Evolutionary conservation across 2,329 filamentous ascomycete species (phyloP), one percentile per base, ranked within the genome.

Genomic region (Epichloe festucae): DNA sequence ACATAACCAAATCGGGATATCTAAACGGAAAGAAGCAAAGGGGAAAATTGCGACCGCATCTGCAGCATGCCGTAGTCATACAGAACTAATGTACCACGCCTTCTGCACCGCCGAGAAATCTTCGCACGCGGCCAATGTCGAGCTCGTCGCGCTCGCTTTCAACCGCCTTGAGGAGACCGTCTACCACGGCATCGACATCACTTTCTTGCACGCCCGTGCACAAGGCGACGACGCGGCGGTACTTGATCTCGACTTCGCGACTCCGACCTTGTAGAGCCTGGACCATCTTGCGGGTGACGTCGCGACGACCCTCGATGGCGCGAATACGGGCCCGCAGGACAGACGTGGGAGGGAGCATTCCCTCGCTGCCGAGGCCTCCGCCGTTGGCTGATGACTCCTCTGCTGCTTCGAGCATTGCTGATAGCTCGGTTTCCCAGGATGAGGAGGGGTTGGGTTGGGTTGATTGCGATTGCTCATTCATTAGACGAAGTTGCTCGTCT

Each of bases 241-340:
- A 96, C 67, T 93, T 89, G 57, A 85, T 75, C 62, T 95, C 91
- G 3, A 95, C 75, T 50, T 95, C 89, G 4, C 82, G 84, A 59
- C 88, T 91, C 54, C 87, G 82, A 34, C 84, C 83, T 64, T 88
- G 84, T 8, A 98, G 76, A 5, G 78, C 78, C 17, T 78, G 76
- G 2, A 89, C 83, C 58, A 85, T 80, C 48, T 80, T 78, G 50
- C 79, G 73, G 12, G 93, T 80, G 17, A 77, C 73, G 42, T 77
- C 74, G 44, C 89, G 88, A 46, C 89, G 82, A 12, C 73, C 71
- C 52, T 79, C 75, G 54, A 95, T 85, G 3, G 87, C 86, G 41
- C 79, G 77, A 19, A 89, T 72, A 6, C 85, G 75, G 36, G 86
- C 82, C 31, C 78, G 77, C 31, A 97, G 71, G 2, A 82, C 68